Base-by-base conservation (phyloP, 2,329 filamentous ascomycete species). In the Cladosporium austrohemisphaericum region DNA sequence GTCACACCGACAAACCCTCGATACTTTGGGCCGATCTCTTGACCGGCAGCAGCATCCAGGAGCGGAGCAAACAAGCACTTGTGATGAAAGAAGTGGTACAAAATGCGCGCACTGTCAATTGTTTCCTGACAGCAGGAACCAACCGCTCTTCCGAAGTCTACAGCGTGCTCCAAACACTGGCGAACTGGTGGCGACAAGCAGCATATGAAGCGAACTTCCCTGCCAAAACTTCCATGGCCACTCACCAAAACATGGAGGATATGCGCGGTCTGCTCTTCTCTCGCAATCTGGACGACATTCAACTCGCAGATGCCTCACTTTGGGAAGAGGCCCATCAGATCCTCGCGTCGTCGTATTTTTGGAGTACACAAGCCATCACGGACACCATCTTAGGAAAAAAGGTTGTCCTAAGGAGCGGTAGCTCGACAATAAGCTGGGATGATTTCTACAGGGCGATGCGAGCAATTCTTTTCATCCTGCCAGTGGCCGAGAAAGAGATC, bases 1-100 rank as follows among this genome's bases (percentile, higher is more conserved):
- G 49, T 19, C 25, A 25, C 8, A 6, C 7, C 8, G 20, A 14
- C 9, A 23, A 41, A 3, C 19, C 23, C 8, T 4, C 29, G 1
- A 13, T 37, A 2, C 33, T 51, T 4, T 51, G 49, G 49, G 49
- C 49, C 22, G 49, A 51, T 22, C 32, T 47, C 19, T 28, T 51
- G 23, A 36, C 43, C 5, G 49, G 49, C 9, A 26, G 20, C 28
- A 51, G 33, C 20, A 20, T 25, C 5, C 33, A 51, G 35, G 41
- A 51, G 28, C 49, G 49, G 4, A 51, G 41, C 25, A 31, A 32
- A 19, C 41, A 46, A 33, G 49, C 49, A 31, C 19, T 23, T 8
- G 41, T 33, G 19, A 47, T 40, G 41, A 47, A 40, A 14, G 16
- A 31, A n/a, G 33, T 51, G 6, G n/a, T 51, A 14, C 22, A 47